A percentile compares a stretch with the other conserved stretches of the same genome.
phyloP scores from a whole-genome alignment of 345 rosid genomes.

The Eucalyptus polyanthemos region DNA sequence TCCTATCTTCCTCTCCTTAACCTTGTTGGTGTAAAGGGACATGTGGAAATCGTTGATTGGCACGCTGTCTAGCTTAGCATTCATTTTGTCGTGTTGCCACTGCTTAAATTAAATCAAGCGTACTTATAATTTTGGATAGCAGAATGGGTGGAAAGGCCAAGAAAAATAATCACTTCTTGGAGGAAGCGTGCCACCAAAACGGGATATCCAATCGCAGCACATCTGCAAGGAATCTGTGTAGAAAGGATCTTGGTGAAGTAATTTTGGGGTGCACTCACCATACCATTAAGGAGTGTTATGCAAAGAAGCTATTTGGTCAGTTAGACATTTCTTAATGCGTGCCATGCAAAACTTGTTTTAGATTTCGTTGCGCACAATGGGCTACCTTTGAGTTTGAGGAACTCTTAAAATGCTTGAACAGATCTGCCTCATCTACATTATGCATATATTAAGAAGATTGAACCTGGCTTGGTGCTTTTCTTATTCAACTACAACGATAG shows the following conservation, averaged over 20 bases:
- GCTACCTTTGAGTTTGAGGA: neutral
- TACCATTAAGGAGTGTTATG: conserved; percentile 34
- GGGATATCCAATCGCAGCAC: neutral
- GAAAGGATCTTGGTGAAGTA: conserved; percentile 31
- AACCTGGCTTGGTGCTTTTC: conserved; percentile 42
- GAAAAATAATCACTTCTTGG: neutral
- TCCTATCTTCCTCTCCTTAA: neutral
- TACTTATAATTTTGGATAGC: neutral
- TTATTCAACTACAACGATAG: conserved; percentile 52
- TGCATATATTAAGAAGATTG: conserved; percentile 32
- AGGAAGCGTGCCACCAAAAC: neutral
- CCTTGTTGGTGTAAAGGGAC: neutral
- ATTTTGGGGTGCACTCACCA: conserved; percentile 47
- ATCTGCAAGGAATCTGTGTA: conserved; percentile 22
- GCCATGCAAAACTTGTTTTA: neutral
- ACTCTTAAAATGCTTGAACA: conserved; percentile 4
- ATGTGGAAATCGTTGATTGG: neutral
- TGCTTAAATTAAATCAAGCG: neutral
- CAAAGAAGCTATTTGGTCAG: conserved; percentile 45
- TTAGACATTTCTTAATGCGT: neutral
- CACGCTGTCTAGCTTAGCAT: neutral
- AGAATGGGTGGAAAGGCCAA: neutral
- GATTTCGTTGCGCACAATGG: neutral
- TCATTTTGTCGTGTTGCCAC: neutral
- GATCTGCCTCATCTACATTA: conserved; percentile 42